Base-by-base conservation (phyloP, 495 filamentous ascomycete species). In the Beverwykella pulmonaria region DNA sequence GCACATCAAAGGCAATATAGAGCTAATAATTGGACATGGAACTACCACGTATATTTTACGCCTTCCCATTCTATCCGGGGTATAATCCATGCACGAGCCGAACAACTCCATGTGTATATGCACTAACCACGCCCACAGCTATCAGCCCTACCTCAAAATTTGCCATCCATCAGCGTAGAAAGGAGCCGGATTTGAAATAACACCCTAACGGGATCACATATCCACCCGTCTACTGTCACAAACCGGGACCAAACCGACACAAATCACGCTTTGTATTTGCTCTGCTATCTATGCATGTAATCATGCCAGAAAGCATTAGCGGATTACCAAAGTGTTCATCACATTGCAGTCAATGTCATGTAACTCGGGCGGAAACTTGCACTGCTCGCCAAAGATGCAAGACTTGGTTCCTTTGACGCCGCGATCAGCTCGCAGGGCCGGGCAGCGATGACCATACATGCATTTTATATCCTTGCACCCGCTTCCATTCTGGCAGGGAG, bases 381-480 rank as follows among this genome's bases (percentile, higher is more conserved):
- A 78, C 23, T 61, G 30, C 14, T 73, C 67, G 14, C 75, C 74
- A 63, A 70, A 72, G 39, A 77, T 67, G 63, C 76, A 78, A 2
- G 53, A 63, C 63, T 63, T 68, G 15, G 68, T 69, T 12, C 72
- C 62, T 60, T 70, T 68, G 17, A 67, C 48, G 1, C 8, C 10
- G 20, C 25, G 44, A 22, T 53, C 57, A 19, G 63, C 68, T 17
- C 61, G 27, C 17, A 74, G 75, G 14, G 71, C 73, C 3, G 72
- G 75, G 56, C 76, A 78, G 10, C 66, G 61, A 59, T 96, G 92
- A 17, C 92, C 92, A 71, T 94, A 95, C 52, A 93, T 93, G 77
- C 92, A 96, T 58, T 90, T 87, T 0, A 85, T 77, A 46, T 87
- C 86, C 34, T 89, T 86, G 73, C 92, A 96, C 19, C 86, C 83